A percentile compares a stretch with the other conserved stretches of the same genome.
Conservation (phyloP, 192 early-diverging fungal species). For the Dimargaris cristalligena region DNA sequence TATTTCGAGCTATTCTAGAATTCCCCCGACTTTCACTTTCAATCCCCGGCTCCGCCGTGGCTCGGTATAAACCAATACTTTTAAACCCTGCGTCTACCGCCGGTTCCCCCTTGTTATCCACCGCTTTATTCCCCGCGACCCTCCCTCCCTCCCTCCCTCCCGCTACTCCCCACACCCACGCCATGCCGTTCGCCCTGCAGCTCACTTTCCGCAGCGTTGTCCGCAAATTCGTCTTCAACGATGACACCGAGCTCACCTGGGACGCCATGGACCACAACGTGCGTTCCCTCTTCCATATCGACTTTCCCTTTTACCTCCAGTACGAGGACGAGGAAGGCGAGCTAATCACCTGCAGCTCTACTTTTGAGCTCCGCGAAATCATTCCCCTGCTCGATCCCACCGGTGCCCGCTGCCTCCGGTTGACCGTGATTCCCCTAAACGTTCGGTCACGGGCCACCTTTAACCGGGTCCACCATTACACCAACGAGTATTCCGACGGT, state of each 20-base stretch:
- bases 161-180: no score
- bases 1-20: no score
- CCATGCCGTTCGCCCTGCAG: constrained; percentile 6
- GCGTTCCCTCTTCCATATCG: background rate
- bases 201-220: constrained; percentile 6
- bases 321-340: constrained; percentile 10
- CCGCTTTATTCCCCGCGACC: no score
- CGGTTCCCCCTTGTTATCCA: no score
- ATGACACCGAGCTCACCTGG: background rate
- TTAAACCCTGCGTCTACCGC: no score
- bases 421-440: constrained; percentile 1
- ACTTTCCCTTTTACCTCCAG: background rate
- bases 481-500: constrained; percentile 1
- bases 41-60: no score
- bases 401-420: background rate
- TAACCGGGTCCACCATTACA: constrained; percentile 5
- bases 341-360: constrained; percentile 6
- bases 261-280: constrained; percentile 9
- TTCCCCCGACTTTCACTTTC: no score
- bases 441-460: constrained; percentile 2
- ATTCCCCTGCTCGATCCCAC: background rate
- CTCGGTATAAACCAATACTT: no score
- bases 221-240: constrained; percentile 8
- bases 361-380: constrained; percentile 9
- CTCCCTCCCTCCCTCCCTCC: no score